Percentiles rank a stretch among this genome's conserved stretches.
phyloP scores from a whole-genome alignment of 164 flowering plant genomes.

The Berberis vulgaris region DNA sequence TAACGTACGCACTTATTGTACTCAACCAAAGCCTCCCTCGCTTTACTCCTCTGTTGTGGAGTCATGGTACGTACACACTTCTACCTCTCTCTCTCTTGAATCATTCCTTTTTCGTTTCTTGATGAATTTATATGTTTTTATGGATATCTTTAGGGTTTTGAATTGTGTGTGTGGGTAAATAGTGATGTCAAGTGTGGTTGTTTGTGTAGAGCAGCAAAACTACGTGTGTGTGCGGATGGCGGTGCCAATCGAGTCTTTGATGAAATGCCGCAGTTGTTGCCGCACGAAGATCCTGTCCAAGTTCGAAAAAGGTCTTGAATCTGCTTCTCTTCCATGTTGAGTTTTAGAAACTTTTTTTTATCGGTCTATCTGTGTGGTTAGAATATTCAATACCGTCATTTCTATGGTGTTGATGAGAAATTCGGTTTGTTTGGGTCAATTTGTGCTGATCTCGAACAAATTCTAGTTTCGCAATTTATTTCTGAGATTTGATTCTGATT shows the following conservation, averaged over 20 bases:
- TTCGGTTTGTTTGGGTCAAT: no score
- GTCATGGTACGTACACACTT: conserved; percentile 40
- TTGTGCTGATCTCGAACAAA: background rate
- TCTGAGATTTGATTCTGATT: background rate
- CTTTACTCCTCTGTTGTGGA: conserved; percentile 82
- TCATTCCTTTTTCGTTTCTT: background rate
- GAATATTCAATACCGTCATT: background rate
- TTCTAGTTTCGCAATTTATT: background rate
- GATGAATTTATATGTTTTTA: background rate
- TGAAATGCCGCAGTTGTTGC: conserved; percentile 66
- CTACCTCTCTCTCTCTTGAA: background rate
- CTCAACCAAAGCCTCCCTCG: conserved; percentile 83
- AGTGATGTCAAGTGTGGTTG: conserved; percentile 1
- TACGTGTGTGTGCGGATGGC: conserved; percentile 91
- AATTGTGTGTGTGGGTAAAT: background rate
- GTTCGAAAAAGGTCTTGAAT: conserved; percentile 52
- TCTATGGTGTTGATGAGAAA: background rate
- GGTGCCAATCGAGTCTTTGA: conserved; percentile 87
- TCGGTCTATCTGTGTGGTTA: background rate
- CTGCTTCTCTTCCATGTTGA: background rate
- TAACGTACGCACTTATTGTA: conserved; percentile 64
- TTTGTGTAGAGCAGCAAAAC: conserved; percentile 61
- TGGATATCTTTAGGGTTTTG: background rate
- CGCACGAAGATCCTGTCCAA: conserved; percentile 43
- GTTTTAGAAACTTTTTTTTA: background rate